Conservation (phyloP, 108 stramenopile genomes). For the Skeletonema potamos region DNA sequence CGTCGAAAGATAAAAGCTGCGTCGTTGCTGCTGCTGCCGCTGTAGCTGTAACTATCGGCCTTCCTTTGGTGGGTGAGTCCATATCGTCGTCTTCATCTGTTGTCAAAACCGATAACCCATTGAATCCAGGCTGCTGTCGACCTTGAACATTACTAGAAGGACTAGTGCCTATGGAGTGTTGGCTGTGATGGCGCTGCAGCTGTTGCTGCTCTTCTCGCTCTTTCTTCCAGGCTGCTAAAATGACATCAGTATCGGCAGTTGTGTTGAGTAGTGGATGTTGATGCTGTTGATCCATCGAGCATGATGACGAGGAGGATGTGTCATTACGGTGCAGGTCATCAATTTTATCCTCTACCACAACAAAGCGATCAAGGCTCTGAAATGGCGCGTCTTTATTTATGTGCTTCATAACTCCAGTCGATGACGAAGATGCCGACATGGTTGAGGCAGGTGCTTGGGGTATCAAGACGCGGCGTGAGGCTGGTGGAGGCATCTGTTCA, state of each 20-base stretch:
- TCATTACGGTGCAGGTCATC: not conserved
- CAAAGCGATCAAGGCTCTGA: not conserved
- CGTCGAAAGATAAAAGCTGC: not conserved
- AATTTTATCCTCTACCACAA: not conserved
- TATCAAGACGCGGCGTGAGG: not conserved
- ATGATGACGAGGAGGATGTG: not conserved
- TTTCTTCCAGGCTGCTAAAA: not conserved
- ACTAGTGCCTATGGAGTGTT: not conserved
- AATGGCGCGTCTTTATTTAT: not conserved
- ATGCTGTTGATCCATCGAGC: not conserved
- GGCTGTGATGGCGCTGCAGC: not conserved
- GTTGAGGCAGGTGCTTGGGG: not conserved
- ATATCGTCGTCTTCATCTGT: not conserved
- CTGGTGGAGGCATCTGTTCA: not conserved
- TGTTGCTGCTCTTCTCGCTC: not conserved
- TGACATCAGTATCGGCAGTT: not conserved
- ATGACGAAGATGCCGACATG: not conserved
- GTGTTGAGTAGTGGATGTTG: not conserved
- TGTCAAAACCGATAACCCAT: not conserved
- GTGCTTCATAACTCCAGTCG: not conserved
- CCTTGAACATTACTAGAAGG: not conserved
- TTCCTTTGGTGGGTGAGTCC: not conserved
- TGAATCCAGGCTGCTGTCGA: not conserved
- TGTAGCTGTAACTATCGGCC: not conserved
- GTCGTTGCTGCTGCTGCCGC: not conserved